Conservation (phyloP, 2,329 filamentous ascomycete species). For the Leptographium flavum region DNA sequence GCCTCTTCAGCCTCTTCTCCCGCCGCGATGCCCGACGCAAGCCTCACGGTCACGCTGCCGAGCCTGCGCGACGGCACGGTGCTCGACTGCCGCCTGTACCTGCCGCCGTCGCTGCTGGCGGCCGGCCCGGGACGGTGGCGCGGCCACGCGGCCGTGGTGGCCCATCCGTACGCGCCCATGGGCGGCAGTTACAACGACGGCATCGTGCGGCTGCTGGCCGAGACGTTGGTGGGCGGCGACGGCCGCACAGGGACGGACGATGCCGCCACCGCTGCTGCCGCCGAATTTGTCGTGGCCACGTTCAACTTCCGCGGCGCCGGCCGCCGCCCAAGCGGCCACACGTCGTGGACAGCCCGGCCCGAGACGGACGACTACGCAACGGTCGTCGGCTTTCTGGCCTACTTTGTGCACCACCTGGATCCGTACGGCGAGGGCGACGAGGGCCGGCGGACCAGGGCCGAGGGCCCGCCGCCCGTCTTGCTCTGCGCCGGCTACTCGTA, state of each 20-base stretch:
- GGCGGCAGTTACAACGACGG: conserved; percentile 77
- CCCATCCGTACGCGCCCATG: conserved; percentile 81
- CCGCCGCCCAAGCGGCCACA: conserved; percentile 37
- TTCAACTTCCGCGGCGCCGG: conserved; percentile 74
- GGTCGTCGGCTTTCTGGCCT: conserved; percentile 63
- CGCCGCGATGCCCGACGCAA: conserved; percentile 1
- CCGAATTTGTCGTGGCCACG: conserved; percentile 64
- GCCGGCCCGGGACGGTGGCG: conserved; percentile 22
- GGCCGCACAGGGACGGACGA: neutral
- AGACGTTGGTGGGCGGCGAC: conserved; percentile 43
- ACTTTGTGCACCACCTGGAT: conserved; percentile 53
- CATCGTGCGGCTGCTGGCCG: conserved; percentile 53
- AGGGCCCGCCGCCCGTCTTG: conserved; percentile 19
- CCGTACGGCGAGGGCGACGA: conserved; percentile 16
- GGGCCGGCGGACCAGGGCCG: no score
- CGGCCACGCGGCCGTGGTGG: conserved; percentile 49
- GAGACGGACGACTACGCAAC: conserved; percentile 75
- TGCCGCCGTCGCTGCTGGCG: conserved; percentile 36
- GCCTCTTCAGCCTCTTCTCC: neutral
- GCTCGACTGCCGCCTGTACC: conserved; percentile 74
- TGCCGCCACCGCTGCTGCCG: conserved; percentile 5
- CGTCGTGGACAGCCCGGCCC: conserved; percentile 74
- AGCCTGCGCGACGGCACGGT: conserved; percentile 65
- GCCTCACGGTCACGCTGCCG: conserved; percentile 61
- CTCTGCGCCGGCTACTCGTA: conserved; percentile 74